These are phyloP conservation scores for Oryza glumipatula DNA, from an alignment of 176 grass and related monocot species.

Conservation along the genomic window DNA sequence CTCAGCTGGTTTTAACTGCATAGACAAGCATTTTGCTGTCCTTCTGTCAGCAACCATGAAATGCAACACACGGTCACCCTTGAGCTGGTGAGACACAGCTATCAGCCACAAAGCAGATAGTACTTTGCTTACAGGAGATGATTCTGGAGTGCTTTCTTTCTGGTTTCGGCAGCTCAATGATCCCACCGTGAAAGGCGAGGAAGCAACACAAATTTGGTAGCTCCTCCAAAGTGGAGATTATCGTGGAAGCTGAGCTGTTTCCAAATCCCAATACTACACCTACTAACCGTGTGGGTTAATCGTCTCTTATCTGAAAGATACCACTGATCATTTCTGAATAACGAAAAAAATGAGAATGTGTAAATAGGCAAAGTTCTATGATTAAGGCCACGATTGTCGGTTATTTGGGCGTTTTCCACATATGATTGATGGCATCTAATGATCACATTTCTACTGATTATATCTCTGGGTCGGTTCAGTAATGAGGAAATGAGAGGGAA, in stretches of 20 bases:
- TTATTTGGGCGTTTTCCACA: slow-evolving; percentile 24
- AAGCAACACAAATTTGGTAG: slow-evolving; percentile 40
- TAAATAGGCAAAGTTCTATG: background rate
- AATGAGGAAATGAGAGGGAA: background rate
- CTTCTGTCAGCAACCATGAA: background rate
- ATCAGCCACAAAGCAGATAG: slow-evolving; percentile 22
- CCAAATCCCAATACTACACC: slow-evolving; percentile 10
- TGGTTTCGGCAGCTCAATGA: slow-evolving; percentile 14
- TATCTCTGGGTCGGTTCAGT: background rate
- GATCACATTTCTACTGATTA: slow-evolving; percentile 18
- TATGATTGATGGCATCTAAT: slow-evolving; percentile 18
- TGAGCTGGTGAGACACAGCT: slow-evolving; percentile 39
- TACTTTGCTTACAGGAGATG: slow-evolving; percentile 48
- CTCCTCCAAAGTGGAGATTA: slow-evolving; percentile 32
- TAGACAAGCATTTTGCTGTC: background rate
- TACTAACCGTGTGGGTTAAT: slow-evolving; percentile 27
- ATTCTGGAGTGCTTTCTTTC: slow-evolving; percentile 15
- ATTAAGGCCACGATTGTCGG: slow-evolving; percentile 12
- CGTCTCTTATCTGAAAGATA: slow-evolving; percentile 28
- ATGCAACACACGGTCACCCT: background rate
- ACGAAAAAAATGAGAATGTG: background rate
- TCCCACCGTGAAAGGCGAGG: slow-evolving; percentile 30
- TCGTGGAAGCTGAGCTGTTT: slow-evolving; percentile 50
- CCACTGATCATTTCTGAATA: background rate
- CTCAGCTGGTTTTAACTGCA: background rate